phyloP scores from a whole-genome alignment of 257 asterid genomes.

The Penstemon eatonii region DNA sequence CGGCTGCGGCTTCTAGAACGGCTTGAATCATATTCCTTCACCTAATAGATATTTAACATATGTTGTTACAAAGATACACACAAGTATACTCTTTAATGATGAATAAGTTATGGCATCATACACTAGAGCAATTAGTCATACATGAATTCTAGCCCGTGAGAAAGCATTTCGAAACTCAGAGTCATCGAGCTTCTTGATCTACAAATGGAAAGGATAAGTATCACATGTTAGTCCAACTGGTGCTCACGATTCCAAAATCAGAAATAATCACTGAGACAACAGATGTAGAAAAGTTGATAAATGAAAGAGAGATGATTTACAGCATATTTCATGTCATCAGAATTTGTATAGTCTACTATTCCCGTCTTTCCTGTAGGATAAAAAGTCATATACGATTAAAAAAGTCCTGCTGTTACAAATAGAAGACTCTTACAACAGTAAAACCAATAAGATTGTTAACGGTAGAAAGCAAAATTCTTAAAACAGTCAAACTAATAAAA shows the following conservation, averaged over 20 bases:
- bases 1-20: constrained; percentile 72
- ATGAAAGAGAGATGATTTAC: constrained; percentile 39
- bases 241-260: constrained; percentile 1
- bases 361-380: constrained; percentile 75
- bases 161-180: constrained; percentile 93
- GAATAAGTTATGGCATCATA: not conserved
- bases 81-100: not conserved
- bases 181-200: constrained; percentile 93
- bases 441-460: not conserved
- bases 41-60: constrained; percentile 46
- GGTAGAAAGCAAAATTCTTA: not conserved
- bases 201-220: constrained; percentile 26
- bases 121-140: constrained; percentile 33
- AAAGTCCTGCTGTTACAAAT: constrained; percentile 11
- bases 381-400: constrained; percentile 12
- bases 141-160: constrained; percentile 76
- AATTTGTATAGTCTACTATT: constrained; percentile 81
- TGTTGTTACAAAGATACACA: not conserved
- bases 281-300: not conserved
- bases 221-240: constrained; percentile 16
- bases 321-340: constrained; percentile 91
- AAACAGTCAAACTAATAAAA: not conserved
- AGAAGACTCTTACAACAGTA: constrained; percentile 2
- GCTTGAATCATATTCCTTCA: constrained; percentile 82
- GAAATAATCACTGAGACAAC: not conserved